Evolutionary conservation across 306 rosid species (phyloP), one percentile per base, ranked within the genome.

Genomic region (Sophora flavescens): DNA sequence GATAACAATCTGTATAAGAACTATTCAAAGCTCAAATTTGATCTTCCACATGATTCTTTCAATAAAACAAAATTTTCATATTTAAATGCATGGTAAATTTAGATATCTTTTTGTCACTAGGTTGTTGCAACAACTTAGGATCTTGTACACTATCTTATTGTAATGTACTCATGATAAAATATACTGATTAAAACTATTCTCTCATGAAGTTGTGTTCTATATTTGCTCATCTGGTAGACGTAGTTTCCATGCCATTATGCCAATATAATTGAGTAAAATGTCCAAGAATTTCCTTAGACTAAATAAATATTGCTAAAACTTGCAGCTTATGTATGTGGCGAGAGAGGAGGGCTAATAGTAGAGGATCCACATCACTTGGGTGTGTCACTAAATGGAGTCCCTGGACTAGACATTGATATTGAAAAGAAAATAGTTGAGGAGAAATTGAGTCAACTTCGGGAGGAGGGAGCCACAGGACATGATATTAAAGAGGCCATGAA

Each of bases 291-390:
- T 2, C 11, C 17, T 26, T 47, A 30, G 32, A 30, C 1, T 30
- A 30, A 30, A 30, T 30, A 30, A 30, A 30, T 30, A 36, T n/a
- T 74, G 45, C 0, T 4, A 22, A 36, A 0, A 1, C 30, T 65
- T 53, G 36, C 53, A 93, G 94, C 97, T 14, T 93, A 89, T 69
- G 90, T 93, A 6, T 87, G 85, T 9, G 97, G 98, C 0, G 96
- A 93, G 58, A 82, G 66, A 74, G 90, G 38, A 13, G 97, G 98
- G 26, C 76, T 91, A 0, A 74, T 93, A 38, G 28, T 52, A 0
- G 98, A 93, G 76, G 83, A 68, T 41, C 89, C 95, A 12, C 82
- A 26, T 56, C 41, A 11, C 33, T 64, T 75, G 66, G 93, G 98
- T 9, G 88, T 79, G 28, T 81, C 96, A 18, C 82, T 91, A 2